A percentile compares a stretch with the other conserved stretches of the same genome.
Evolutionary conservation across 352 stramenopile genomes (phyloP).

Genomic region (Phytopythium delawarense): DNA sequence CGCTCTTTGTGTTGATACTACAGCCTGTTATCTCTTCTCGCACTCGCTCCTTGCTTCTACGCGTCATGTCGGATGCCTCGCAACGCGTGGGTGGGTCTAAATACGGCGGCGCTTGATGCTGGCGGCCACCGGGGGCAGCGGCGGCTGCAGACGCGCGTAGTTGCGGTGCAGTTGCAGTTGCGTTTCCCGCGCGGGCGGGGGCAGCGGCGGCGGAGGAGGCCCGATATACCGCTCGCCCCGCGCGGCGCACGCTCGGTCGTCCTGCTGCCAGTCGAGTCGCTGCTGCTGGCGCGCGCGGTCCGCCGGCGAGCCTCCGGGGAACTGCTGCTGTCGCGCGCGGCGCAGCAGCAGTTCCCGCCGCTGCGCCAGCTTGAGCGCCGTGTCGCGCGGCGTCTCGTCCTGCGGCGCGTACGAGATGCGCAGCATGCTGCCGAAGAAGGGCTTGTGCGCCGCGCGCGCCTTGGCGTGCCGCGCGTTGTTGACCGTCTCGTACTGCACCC

Average conservation of each 20-base stretch:
- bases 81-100: slow-evolving; percentile 13
- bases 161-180: slow-evolving; percentile 4
- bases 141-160: slow-evolving; percentile 6
- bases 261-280: not conserved
- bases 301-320: not conserved
- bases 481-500: slow-evolving; percentile 72
- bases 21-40: not conserved
- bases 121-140: not conserved
- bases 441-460: slow-evolving; percentile 41
- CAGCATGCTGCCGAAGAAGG: slow-evolving; percentile 62
- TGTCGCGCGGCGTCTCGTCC: slow-evolving; percentile 54
- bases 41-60: not conserved
- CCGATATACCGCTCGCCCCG: slow-evolving; percentile 22
- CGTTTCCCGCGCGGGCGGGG: slow-evolving; percentile 6
- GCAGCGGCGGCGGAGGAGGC: slow-evolving; percentile 29
- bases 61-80: not conserved
- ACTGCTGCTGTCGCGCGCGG: slow-evolving; percentile 14
- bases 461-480: slow-evolving; percentile 76
- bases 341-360: slow-evolving; percentile 49
- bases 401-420: slow-evolving; percentile 62
- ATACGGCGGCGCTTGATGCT: slow-evolving; percentile 36
- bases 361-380: slow-evolving; percentile 52
- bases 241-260: not conserved
- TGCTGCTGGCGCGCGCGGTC: not conserved
- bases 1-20: not conserved